Base-by-base conservation (phyloP, 2,329 filamentous ascomycete species). In the Diaporthe batatas region DNA sequence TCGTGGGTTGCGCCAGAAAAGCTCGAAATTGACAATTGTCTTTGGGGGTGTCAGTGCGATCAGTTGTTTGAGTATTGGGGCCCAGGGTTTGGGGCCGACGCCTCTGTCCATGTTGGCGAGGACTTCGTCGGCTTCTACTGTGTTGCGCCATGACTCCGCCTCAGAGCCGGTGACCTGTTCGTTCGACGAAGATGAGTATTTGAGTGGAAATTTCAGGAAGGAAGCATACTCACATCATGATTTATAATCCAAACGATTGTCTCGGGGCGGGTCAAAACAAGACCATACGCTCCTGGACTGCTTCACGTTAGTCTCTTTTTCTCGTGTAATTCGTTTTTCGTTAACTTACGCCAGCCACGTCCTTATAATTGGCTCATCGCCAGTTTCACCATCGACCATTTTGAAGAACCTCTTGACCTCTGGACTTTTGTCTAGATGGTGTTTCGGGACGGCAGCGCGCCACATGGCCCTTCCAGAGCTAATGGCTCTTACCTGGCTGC, bases 51-150 rank as follows among this genome's bases (percentile, higher is more conserved):
- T 64, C 16, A 64, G 42, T 29, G 58, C 25, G 25, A 64, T 34
- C 1, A 64, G 42, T 47, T 49, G 16, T 5, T 64, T 64, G 58
- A 64, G 47, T 3, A 64, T n/a, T 34, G 58, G 58, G 18, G 58
- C 58, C 58, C 58, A 64, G 25, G 39, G 39, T 5, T 1, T 34
- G 11, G 58, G 58, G 42, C 58, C 58, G 18, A 64, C 58, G 58
- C 88, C 74, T 84, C 79, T 80, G 58, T 64, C 58, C 25, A 64
- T 64, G 58, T 64, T 64, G 18, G 58, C 1, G 2, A 64, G 42
- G 42, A 64, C 58, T 34, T 64, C 58, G 11, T 44, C 18, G 18
- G 58, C 18, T 11, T 44, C 25, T 21, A 64, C 42, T 29, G 42
- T 64, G 42, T 64, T 64, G 25, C 58, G 58, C 58, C 58, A 64